Conservation (phyloP, 2,329 filamentous ascomycete species). For the Diaporthe citrichinensis region DNA sequence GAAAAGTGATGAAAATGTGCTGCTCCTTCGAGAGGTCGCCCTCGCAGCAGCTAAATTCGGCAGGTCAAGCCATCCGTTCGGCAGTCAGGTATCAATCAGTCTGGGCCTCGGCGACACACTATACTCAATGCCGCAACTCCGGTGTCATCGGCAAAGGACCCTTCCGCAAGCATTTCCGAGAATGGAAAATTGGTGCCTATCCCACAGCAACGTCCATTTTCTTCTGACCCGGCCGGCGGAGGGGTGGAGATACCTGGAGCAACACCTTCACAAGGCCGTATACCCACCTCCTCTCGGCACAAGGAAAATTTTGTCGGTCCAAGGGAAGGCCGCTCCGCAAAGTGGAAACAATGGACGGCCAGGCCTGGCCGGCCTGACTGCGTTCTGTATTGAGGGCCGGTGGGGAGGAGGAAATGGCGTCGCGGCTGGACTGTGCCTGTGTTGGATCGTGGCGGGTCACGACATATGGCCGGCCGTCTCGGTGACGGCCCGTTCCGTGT, state of each 20-base stretch:
- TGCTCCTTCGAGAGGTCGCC: neutral
- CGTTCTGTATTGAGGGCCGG: neutral
- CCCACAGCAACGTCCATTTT: no score
- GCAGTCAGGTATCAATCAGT: neutral
- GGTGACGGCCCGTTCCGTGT: constrained; percentile 34
- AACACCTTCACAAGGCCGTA: neutral
- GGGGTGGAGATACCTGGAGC: neutral
- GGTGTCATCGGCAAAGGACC: neutral
- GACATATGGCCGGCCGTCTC: constrained; percentile 24
- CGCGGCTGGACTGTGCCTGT: constrained; percentile 1
- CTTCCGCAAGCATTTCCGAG: neutral
- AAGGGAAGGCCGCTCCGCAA: constrained; percentile 21
- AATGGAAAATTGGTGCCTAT: neutral
- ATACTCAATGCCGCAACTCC: neutral
- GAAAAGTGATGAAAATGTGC: constrained; percentile 4
- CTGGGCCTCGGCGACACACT: neutral
- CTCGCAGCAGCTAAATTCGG: neutral
- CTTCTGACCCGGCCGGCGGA: neutral
- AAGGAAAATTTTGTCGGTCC: neutral
- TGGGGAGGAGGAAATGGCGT: neutral
- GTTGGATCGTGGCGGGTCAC: neutral
- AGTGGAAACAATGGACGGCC: constrained; percentile 5
- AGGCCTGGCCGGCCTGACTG: neutral
- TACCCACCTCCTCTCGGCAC: neutral
- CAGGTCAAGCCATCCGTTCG: neutral